These are phyloP conservation scores for Penicillium sp. DNA, from an alignment of 2,329 filamentous ascomycete species.

Conservation along the genomic window DNA sequence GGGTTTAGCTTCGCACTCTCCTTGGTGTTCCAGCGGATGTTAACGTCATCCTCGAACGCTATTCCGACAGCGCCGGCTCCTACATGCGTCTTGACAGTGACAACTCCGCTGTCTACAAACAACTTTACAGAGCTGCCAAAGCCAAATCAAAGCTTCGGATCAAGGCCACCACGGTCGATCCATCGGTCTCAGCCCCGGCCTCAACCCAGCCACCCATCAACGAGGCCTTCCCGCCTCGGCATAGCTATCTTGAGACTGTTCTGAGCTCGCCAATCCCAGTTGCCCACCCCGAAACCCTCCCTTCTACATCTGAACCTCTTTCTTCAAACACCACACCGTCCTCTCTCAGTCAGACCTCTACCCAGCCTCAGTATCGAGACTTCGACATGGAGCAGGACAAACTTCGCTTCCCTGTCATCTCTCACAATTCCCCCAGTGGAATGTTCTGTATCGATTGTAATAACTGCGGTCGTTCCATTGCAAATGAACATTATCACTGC, in stretches of 20 bases:
- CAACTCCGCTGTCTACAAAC: constrained; percentile 89
- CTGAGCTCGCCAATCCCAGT: constrained; percentile 36
- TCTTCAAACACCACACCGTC: neutral
- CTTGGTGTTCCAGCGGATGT: constrained; percentile 68
- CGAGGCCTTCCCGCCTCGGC: constrained; percentile 26
- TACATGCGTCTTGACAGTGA: constrained; percentile 79
- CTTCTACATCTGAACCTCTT: constrained; percentile 8
- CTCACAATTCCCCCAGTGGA: constrained; percentile 38
- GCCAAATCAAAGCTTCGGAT: constrained; percentile 97
- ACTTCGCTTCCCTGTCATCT: constrained; percentile 36
- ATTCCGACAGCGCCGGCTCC: constrained; percentile 85
- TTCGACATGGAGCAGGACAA: constrained; percentile 35
- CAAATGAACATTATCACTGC: constrained; percentile 90
- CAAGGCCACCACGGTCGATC: constrained; percentile 62
- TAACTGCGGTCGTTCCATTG: constrained; percentile 77
- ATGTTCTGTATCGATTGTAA: constrained; percentile 93
- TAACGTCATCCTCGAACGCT: constrained; percentile 79
- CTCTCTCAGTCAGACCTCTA: neutral
- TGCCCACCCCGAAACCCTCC: constrained; percentile 17
- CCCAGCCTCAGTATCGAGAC: constrained; percentile 28
- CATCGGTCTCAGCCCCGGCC: constrained; percentile 21
- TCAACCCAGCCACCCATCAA: constrained; percentile 18
- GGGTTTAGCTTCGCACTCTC: constrained; percentile 67
- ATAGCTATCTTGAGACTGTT: constrained; percentile 50
- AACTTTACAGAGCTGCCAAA: constrained; percentile 94